A percentile compares a stretch with the other conserved stretches of the same genome.
These are phyloP conservation scores for Asterella californica DNA, from an alignment of 225 moss, liverwort and hornwort genomes.

Conservation along the genomic window DNA sequence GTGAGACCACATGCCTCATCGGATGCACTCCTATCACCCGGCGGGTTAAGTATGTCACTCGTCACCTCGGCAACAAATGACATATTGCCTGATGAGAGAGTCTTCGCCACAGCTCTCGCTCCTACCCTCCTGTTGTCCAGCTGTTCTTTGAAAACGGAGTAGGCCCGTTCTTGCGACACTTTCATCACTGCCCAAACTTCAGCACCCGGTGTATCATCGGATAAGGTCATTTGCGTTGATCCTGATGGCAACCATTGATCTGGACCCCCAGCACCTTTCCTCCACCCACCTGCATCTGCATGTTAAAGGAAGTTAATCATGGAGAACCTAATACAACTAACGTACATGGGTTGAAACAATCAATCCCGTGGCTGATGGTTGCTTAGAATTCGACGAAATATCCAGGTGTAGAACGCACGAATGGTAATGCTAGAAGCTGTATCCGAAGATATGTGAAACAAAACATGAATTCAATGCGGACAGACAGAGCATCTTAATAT, in stretches of 20 bases:
- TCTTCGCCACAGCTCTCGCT: slow-evolving; percentile 31
- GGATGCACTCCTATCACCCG: background rate
- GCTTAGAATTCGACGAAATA: too few species aligned
- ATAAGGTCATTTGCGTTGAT: slow-evolving; percentile 35
- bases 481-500: background rate
- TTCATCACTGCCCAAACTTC: slow-evolving; percentile 53
- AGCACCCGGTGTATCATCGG: slow-evolving; percentile 39
- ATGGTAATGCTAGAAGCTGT: too few species aligned
- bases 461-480: background rate
- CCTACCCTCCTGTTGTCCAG: slow-evolving; percentile 17
- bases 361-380: too few species aligned
- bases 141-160: slow-evolving; percentile 42
- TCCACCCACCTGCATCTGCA: slow-evolving; percentile 14
- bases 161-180: slow-evolving; percentile 43
- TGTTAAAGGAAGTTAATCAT: too few species aligned
- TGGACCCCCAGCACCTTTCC: slow-evolving; percentile 24
- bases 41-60: slow-evolving; percentile 16
- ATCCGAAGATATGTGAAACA: too few species aligned
- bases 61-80: slow-evolving; percentile 41
- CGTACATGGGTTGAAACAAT: too few species aligned
- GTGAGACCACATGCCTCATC: slow-evolving; percentile 18
- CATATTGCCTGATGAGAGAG: slow-evolving; percentile 34
- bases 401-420: too few species aligned
- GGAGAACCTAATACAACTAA: too few species aligned
- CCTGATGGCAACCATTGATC: slow-evolving; percentile 34